These are phyloP conservation scores for Suillus discolor DNA, from an alignment of 768 basidiomycete species.

Conservation along the genomic window DNA sequence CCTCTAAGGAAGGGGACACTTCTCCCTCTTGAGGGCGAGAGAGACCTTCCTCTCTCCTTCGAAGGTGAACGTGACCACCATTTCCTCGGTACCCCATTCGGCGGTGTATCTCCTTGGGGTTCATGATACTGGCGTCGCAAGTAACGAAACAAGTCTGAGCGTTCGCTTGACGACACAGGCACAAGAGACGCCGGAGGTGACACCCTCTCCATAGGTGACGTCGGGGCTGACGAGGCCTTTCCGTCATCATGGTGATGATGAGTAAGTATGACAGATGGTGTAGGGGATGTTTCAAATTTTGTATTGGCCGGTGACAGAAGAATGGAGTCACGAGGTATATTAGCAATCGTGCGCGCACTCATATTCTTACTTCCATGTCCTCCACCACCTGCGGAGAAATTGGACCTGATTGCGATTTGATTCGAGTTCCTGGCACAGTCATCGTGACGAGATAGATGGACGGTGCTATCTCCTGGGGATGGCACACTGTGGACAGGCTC, in stretches of 20 bases:
- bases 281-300: background rate
- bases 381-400: background rate
- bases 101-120: background rate
- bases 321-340: background rate
- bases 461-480: background rate
- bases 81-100: background rate
- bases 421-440: background rate
- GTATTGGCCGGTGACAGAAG: background rate
- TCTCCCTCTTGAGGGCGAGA: background rate
- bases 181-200: background rate
- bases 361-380: background rate
- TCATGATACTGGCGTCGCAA: background rate
- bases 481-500: background rate
- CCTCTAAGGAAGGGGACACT: background rate
- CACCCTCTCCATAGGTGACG: background rate
- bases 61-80: slow-evolving; percentile 4
- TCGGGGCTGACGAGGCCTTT: background rate
- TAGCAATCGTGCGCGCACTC: background rate
- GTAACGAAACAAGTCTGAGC: background rate
- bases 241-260: background rate
- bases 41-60: background rate
- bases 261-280: slow-evolving; percentile 5
- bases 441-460: background rate
- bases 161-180: background rate
- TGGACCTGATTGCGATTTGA: background rate